Percentiles rank a stretch among this genome's conserved stretches.
These are phyloP conservation scores for Anthostomella pinea DNA, from an alignment of 2,329 filamentous ascomycete genomes.

Conservation along the genomic window DNA sequence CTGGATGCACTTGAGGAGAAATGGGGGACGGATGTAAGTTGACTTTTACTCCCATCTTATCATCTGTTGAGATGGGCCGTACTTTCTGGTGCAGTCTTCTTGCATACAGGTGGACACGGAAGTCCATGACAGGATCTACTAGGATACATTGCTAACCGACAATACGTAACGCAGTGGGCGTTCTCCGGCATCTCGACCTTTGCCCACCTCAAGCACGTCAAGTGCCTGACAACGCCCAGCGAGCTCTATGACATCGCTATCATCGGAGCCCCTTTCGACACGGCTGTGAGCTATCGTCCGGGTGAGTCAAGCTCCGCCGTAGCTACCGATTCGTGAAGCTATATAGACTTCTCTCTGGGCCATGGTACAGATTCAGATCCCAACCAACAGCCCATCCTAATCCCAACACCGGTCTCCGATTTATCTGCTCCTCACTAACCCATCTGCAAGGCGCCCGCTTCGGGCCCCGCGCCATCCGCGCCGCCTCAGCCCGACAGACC, in stretches of 20 bases:
- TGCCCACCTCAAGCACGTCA: conserved; percentile 66
- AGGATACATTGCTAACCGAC: no score
- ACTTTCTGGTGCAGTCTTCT: no score
- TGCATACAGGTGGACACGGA: no score
- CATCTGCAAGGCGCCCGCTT: conserved; percentile 65
- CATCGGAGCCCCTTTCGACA: conserved; percentile 72
- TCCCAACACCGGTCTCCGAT: no score
- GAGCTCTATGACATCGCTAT: conserved; percentile 69
- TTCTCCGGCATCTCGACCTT: conserved; percentile 76
- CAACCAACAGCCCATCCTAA: no score
- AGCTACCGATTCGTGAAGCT: no score
- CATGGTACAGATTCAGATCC: no score
- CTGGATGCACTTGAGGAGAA: conserved; percentile 52
- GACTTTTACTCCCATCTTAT: conserved; percentile 1
- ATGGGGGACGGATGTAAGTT: conserved; percentile 55
- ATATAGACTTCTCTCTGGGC: no score
- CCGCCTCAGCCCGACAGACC: conserved; percentile 78
- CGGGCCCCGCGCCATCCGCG: conserved; percentile 82
- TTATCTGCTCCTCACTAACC: conserved; percentile 3
- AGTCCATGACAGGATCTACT: no score
- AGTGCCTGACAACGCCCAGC: conserved; percentile 64
- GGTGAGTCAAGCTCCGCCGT: conserved; percentile 39
- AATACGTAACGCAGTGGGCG: conserved; percentile 52
- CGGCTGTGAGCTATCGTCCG: conserved; percentile 67
- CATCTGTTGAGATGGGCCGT: no score